Percentiles rank a stretch among this genome's conserved stretches.
These are phyloP conservation scores for Cladosporium cucumerinum DNA, from an alignment of 2,329 filamentous ascomycete species.

Conservation along the genomic window DNA sequence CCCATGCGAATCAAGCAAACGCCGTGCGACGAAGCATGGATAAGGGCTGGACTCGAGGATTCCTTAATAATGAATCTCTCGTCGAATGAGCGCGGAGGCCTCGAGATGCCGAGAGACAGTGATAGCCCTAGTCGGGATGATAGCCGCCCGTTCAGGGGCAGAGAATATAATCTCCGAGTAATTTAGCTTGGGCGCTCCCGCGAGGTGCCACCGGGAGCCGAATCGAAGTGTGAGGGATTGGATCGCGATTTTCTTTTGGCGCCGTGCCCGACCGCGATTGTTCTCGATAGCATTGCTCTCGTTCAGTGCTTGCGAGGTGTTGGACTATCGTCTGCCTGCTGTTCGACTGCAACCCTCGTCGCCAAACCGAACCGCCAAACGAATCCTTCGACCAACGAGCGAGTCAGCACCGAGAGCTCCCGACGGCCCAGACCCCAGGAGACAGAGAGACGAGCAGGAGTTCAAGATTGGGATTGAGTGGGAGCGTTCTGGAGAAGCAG, in stretches of 20 bases:
- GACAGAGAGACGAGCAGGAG: constrained; percentile 6
- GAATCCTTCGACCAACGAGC: neutral
- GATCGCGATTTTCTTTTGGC: constrained; percentile 8
- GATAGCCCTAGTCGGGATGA: neutral
- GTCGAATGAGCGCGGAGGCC: neutral
- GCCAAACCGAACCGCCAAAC: neutral
- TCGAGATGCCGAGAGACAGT: constrained; percentile 1
- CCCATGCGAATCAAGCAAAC: neutral
- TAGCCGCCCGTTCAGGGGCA: neutral
- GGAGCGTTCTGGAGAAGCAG: neutral
- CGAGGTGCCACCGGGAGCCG: neutral
- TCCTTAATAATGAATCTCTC: neutral
- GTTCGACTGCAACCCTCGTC: neutral
- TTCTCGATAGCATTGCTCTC: neutral
- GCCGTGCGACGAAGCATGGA: constrained; percentile 2
- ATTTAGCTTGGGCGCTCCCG: neutral
- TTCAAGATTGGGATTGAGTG: neutral
- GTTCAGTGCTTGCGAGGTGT: neutral
- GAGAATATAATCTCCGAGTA: neutral
- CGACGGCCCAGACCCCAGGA: constrained; percentile 7
- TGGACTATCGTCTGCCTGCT: neutral
- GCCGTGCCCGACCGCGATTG: neutral
- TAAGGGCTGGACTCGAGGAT: neutral
- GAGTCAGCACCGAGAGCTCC: constrained; percentile 7
- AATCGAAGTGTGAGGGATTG: constrained; percentile 8